Evolutionary conservation across 2,329 filamentous ascomycete genomes (phyloP).

Genomic region (Pyrenochaeta sp.): DNA sequence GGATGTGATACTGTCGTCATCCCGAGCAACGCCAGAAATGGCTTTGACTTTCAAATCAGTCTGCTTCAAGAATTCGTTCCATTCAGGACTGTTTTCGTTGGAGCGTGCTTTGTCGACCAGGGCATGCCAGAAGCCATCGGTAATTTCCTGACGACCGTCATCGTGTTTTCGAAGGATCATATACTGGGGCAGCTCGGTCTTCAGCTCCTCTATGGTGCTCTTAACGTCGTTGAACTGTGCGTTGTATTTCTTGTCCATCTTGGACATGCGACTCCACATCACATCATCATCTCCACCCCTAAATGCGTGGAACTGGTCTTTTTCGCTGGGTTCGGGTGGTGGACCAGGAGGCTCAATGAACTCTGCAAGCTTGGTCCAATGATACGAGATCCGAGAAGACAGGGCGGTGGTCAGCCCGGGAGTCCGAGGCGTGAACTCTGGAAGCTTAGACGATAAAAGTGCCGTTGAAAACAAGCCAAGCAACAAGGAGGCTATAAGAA

Average conservation of each 20-base stretch:
- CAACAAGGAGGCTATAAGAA: slow-evolving; percentile 9
- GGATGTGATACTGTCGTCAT: slow-evolving; percentile 9
- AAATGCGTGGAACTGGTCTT: slow-evolving; percentile 3
- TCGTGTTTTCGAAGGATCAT: slow-evolving; percentile 64
- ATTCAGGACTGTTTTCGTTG: slow-evolving; percentile 55
- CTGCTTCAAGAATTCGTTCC: slow-evolving; percentile 62
- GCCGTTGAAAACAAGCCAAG: slow-evolving; percentile 2
- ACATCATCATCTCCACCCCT: slow-evolving; percentile 15
- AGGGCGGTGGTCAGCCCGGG: slow-evolving; percentile 22
- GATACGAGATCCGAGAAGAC: slow-evolving; percentile 21
- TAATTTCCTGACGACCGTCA: slow-evolving; percentile 63
- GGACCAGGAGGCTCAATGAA: slow-evolving; percentile 26
- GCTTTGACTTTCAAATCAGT: slow-evolving; percentile 56
- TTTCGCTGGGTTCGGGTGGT: neutral
- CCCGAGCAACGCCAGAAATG: slow-evolving; percentile 24
- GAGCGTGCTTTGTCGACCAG: slow-evolving; percentile 63
- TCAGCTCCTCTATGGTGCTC: slow-evolving; percentile 25
- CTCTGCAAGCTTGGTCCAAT: slow-evolving; percentile 21
- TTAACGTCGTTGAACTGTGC: slow-evolving; percentile 21
- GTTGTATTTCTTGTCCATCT: slow-evolving; percentile 1
- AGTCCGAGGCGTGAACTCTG: slow-evolving; percentile 13
- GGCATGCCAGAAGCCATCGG: slow-evolving; percentile 72
- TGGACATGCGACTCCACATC: slow-evolving; percentile 26
- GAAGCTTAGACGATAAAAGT: slow-evolving; percentile 5
- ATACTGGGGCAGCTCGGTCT: slow-evolving; percentile 60